Evolutionary conservation across 345 rosid species (phyloP), one percentile per base, ranked within the genome.

Genomic region (Corchorus olitorius): DNA sequence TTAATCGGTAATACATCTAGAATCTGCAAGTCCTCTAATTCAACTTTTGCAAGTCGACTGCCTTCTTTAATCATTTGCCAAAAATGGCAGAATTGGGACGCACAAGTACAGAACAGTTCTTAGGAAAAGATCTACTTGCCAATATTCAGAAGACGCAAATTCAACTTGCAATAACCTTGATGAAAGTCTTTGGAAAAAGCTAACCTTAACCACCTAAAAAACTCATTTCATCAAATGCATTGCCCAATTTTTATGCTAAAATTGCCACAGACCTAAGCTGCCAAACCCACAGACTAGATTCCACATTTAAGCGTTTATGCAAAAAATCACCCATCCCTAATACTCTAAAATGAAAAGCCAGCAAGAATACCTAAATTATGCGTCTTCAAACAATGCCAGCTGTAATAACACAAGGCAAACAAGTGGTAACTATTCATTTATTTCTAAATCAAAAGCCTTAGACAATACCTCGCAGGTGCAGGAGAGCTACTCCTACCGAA

Each of bases 401-500:
- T 34, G 8, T 11, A 48, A 53, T 6, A 13, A 45, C 9, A 39
- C 16, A 35, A 8, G 8, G 17, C 15, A 8, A 3, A 65, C n/a
- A 45, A 27, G 13, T 17, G 8, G 11, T 33, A 27, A 5, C 33
- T 8, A 35, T 69, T 50, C 58, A 46, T 62, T 33, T 15, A 46
- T 73, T 69, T 58, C 53, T 45, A n/a, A 54, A 70, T 27, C 14
- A 75, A 52, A 62, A 62, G 14, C 39, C 39, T 20, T 72, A 33
- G 2, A 13, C 43, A 27, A 73, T 83, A 88, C 91, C 89, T 83
- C 34, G 78, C 60, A 70, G 77, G 8, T 67, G 70, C 61, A 37
- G 93, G 88, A 65, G 92, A 85, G 83, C 81, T 86, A 81, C 84
- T 77, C 67, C 89, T 77, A 75, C 95, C 92, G 75, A 91, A 92